Evolutionary conservation across 75 land plant genomes (phyloP).

Genomic region (Azolla pinnata): DNA sequence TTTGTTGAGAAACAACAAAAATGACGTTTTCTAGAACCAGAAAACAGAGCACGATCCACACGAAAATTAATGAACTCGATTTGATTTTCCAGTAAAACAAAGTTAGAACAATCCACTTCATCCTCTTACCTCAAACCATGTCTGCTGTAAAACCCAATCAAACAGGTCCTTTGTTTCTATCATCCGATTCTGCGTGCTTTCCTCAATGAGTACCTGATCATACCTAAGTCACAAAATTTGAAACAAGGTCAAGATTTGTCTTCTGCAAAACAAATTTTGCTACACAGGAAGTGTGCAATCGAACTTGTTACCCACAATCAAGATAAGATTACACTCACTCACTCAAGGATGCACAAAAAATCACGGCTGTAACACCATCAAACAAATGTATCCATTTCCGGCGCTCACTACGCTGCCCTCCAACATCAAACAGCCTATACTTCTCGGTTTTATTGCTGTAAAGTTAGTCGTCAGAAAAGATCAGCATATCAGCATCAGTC

Average conservation of each 20-base stretch:
- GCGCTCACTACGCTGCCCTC: slow-evolving; percentile 91
- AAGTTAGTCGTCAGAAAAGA: too few species aligned
- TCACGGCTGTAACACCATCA: slow-evolving; percentile 90
- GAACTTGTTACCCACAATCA: neutral
- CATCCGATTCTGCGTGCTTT: slow-evolving; percentile 72
- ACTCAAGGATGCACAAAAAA: slow-evolving; percentile 91
- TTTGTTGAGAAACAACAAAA: slow-evolving; percentile 84
- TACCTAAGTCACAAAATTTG: slow-evolving; percentile 32
- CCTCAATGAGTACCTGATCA: slow-evolving; percentile 82
- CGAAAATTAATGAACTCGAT: neutral
- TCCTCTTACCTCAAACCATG: slow-evolving; percentile 75
- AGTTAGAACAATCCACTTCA: too few species aligned
- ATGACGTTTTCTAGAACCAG: slow-evolving; percentile 77
- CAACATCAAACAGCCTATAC: slow-evolving; percentile 89
- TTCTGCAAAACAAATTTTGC: neutral
- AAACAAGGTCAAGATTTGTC: neutral
- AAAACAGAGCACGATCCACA: neutral
- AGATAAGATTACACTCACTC: slow-evolving; percentile 44
- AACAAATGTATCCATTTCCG: slow-evolving; percentile 96
- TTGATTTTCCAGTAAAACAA: too few species aligned
- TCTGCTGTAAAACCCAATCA: slow-evolving; percentile 78
- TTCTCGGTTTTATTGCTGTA: slow-evolving; percentile 52
- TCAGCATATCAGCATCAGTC: too few species aligned
- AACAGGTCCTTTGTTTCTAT: slow-evolving; percentile 83
- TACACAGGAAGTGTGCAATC: neutral